Percentiles rank a stretch among this genome's conserved stretches.
phyloP scores from a whole-genome alignment of 305 asterid genomes.

The Solanum hybrid region DNA sequence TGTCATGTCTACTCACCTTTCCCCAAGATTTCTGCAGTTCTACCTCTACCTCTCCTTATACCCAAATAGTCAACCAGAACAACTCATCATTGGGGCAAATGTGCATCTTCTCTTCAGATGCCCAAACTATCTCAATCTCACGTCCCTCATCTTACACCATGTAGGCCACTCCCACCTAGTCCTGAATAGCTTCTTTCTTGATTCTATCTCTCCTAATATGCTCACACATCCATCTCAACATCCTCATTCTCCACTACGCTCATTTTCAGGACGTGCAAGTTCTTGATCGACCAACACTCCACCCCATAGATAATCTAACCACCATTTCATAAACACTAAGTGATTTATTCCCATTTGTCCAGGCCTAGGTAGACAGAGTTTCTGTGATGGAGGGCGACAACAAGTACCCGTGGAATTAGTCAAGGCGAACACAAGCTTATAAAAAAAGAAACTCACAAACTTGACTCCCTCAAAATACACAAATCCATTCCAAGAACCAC shows the following conservation, averaged over 20 bases:
- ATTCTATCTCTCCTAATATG: not conserved
- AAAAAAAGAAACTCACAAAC: not conserved
- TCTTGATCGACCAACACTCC: not conserved
- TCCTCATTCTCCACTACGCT: not conserved
- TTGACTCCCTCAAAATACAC: not conserved
- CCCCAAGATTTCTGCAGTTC: not conserved
- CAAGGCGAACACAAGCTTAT: not conserved
- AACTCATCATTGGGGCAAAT: not conserved
- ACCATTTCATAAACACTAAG: not conserved
- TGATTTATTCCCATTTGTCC: not conserved
- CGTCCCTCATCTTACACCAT: not conserved
- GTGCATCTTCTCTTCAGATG: not conserved
- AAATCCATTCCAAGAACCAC: slow-evolving; percentile 2
- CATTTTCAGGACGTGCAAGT: not conserved
- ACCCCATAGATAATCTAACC: not conserved
- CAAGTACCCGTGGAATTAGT: not conserved
- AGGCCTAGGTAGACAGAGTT: not conserved
- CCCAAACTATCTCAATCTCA: not conserved
- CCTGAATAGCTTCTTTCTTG: not conserved
- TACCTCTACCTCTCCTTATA: not conserved
- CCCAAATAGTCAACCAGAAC: not conserved
- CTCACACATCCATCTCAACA: not conserved
- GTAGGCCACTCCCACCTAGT: not conserved
- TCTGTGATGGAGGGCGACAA: not conserved
- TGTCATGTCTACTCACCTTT: not conserved